These are phyloP conservation scores for Xerocomus brunneocitrinus DNA, from an alignment of 768 basidiomycete species.

Conservation along the genomic window DNA sequence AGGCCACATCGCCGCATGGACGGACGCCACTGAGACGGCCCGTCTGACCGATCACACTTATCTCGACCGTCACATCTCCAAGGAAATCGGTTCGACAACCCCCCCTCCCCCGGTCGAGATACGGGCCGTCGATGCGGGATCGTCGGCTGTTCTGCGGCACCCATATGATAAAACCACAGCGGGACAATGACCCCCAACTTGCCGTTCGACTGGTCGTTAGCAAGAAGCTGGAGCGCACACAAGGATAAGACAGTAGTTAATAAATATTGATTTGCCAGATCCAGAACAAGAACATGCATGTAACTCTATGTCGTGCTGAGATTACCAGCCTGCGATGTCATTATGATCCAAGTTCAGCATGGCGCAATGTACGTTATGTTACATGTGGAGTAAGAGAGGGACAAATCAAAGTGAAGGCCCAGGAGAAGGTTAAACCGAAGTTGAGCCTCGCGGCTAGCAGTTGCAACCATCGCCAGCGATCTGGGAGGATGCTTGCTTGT, in stretches of 20 bases:
- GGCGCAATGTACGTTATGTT: conserved; percentile 26
- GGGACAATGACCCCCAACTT: not conserved
- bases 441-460: conserved; percentile 44
- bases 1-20: not conserved
- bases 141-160: not conserved
- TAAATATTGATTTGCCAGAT: not conserved
- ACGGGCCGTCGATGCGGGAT: not conserved
- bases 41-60: not conserved
- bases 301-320: conserved; percentile 8
- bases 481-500: conserved; percentile 52
- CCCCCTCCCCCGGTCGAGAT: not conserved
- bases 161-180: not conserved
- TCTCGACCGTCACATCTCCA: not conserved
- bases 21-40: not conserved
- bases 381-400: conserved; percentile 22
- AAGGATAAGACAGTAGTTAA: not conserved
- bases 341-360: conserved; percentile 29
- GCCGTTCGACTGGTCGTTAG: too few species aligned
- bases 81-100: not conserved
- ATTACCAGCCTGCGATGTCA: conserved; percentile 7
- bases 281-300: not conserved
- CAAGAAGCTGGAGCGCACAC: not conserved
- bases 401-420: conserved; percentile 10
- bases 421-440: not conserved
- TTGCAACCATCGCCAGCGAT: conserved; percentile 67